Evolutionary conservation across 2,329 filamentous ascomycete species (phyloP).

Genomic region (Aspergillus hiratsukae): DNA sequence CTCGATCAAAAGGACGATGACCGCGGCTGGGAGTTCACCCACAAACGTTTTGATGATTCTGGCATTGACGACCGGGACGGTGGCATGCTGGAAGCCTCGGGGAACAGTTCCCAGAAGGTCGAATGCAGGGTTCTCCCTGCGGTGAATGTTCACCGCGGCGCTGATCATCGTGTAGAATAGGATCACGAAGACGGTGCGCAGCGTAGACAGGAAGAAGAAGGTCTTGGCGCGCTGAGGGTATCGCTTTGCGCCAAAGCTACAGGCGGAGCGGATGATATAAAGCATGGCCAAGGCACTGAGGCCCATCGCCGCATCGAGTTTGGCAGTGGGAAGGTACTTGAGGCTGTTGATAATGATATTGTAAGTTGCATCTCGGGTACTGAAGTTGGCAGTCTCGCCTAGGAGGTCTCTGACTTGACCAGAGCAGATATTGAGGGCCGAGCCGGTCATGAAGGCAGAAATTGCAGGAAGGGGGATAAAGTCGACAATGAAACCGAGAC

Average conservation of each 20-base stretch:
- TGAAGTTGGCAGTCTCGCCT: slow-evolving; percentile 64
- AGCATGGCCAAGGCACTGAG: slow-evolving; percentile 74
- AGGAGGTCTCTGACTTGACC: slow-evolving; percentile 81
- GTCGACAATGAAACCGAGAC: slow-evolving; percentile 86
- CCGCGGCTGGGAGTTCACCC: slow-evolving; percentile 71
- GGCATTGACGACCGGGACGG: slow-evolving; percentile 63
- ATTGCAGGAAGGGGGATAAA: slow-evolving; percentile 87
- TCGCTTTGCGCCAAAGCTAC: slow-evolving; percentile 63
- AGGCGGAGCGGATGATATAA: slow-evolving; percentile 66
- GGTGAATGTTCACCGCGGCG: slow-evolving; percentile 73
- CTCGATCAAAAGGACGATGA: slow-evolving; percentile 94
- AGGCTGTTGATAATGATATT: slow-evolving; percentile 77
- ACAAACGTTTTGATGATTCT: slow-evolving; percentile 65
- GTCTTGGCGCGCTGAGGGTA: slow-evolving; percentile 65
- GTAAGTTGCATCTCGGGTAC: slow-evolving; percentile 75
- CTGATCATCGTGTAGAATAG: slow-evolving; percentile 88
- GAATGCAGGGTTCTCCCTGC: slow-evolving; percentile 62
- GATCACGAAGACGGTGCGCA: slow-evolving; percentile 88
- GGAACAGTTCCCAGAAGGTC: slow-evolving; percentile 72
- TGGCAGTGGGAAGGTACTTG: slow-evolving; percentile 62
- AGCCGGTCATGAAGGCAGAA: slow-evolving; percentile 95
- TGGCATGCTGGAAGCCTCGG: slow-evolving; percentile 77
- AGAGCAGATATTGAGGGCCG: slow-evolving; percentile 78
- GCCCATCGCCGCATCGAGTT: slow-evolving; percentile 81
- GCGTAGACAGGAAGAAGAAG: slow-evolving; percentile 86